phyloP scores from a whole-genome alignment of 1,284 basidiomycete genomes.

The Apiotrichum gracile region DNA sequence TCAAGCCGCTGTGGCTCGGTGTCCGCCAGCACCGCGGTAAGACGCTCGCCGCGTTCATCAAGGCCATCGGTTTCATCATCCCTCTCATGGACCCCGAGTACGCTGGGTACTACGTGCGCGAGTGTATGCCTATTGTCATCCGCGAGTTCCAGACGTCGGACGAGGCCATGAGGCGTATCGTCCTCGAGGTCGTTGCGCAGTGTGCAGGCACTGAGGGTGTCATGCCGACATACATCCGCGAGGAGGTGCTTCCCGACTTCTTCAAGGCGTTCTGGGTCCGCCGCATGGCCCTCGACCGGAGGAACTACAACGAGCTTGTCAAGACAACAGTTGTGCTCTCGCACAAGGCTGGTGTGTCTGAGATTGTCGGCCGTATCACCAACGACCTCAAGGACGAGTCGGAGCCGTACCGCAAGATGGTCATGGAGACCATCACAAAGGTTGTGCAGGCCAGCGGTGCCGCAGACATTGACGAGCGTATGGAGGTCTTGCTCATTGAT shows the following conservation, averaged over 20 bases:
- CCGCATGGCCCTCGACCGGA: slow-evolving; percentile 91
- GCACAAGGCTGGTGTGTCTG: slow-evolving; percentile 90
- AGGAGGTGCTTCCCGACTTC: slow-evolving; percentile 98
- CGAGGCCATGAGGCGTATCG: slow-evolving; percentile 99
- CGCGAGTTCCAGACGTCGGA: slow-evolving; percentile 99
- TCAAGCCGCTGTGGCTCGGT: slow-evolving; percentile 97
- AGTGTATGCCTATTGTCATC: slow-evolving; percentile 95
- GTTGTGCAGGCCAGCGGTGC: slow-evolving; percentile 88
- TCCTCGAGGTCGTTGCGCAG: slow-evolving; percentile 97
- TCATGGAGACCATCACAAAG: slow-evolving; percentile 99
- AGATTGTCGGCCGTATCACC: slow-evolving; percentile 90
- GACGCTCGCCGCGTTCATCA: slow-evolving; percentile 94
- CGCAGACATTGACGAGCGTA: slow-evolving; percentile 90
- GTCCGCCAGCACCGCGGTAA: slow-evolving; percentile 97
- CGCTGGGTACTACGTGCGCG: slow-evolving; percentile 94
- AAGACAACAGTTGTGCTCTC: slow-evolving; percentile 98
- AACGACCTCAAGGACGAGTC: slow-evolving; percentile 95
- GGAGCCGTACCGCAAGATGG: slow-evolving; percentile 98
- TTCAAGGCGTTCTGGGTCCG: slow-evolving; percentile 99
- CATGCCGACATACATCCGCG: slow-evolving; percentile 84
- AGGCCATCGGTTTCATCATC: slow-evolving; percentile 99
- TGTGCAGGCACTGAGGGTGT: slow-evolving; percentile 97
- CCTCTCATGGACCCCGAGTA: slow-evolving; percentile 99
- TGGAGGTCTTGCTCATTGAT: slow-evolving; percentile 91
- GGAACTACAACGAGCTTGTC: slow-evolving; percentile 95